Evolutionary conservation across 768 basidiomycete species (phyloP).

Genomic region (Agaricus bisporus): DNA sequence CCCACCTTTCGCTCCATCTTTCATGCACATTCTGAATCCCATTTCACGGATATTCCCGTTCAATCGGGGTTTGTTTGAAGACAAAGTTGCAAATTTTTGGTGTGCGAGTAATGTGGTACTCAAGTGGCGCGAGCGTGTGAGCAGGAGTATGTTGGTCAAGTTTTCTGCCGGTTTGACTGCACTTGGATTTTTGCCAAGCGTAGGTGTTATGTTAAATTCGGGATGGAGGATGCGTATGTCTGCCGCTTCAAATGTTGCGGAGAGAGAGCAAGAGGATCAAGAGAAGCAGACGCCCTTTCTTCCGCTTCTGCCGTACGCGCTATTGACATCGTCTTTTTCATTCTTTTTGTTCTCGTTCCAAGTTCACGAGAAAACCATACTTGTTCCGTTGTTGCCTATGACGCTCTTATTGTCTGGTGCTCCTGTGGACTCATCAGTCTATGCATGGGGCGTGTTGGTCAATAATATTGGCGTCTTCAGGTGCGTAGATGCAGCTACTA

Average conservation of each 20-base stretch:
- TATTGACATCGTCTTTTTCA: slow-evolving; percentile 78
- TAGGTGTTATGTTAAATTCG: slow-evolving; percentile 34
- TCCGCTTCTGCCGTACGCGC: slow-evolving; percentile 70
- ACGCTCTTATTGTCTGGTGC: slow-evolving; percentile 65
- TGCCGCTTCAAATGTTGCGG: slow-evolving; percentile 7
- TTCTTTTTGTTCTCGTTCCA: slow-evolving; percentile 98
- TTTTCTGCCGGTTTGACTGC: slow-evolving; percentile 63
- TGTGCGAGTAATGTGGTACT: slow-evolving; percentile 85
- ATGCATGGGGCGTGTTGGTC: slow-evolving; percentile 65
- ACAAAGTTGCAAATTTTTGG: slow-evolving; percentile 98
- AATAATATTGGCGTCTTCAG: slow-evolving; percentile 88
- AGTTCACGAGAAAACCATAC: slow-evolving; percentile 91
- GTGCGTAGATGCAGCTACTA: slow-evolving; percentile 32
- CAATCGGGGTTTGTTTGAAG: slow-evolving; percentile 84
- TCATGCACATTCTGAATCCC: slow-evolving; percentile 48
- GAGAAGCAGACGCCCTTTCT: slow-evolving; percentile 41
- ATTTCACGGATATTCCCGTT: slow-evolving; percentile 88
- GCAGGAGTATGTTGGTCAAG: slow-evolving; percentile 48
- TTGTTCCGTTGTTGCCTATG: slow-evolving; percentile 81
- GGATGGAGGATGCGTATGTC: slow-evolving; percentile 23
- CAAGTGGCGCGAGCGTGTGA: slow-evolving; percentile 66
- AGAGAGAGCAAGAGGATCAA: slow-evolving; percentile 10
- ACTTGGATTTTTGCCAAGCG: slow-evolving; percentile 63
- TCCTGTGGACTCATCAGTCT: slow-evolving; percentile 47
- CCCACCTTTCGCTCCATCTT: slow-evolving; percentile 49